These are phyloP conservation scores for Wickerhamiella musiphila DNA, from an alignment of 805 yeast genomes.

Conservation along the genomic window DNA sequence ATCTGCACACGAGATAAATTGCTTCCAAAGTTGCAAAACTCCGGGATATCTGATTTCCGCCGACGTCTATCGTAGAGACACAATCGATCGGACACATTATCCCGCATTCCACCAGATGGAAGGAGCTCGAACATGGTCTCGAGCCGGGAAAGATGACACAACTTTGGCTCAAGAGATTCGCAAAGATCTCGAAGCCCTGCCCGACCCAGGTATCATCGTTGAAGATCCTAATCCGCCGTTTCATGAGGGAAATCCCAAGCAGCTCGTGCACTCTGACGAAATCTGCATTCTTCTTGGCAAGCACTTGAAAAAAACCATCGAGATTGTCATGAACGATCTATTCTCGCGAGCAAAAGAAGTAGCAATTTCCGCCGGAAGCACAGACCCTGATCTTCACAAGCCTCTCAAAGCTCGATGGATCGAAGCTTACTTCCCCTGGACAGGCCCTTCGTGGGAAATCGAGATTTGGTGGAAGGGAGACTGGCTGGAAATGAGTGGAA, in stretches of 20 bases:
- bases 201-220: conserved; percentile 50
- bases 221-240: conserved; percentile 52
- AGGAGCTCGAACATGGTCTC: conserved; percentile 78
- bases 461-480: conserved; percentile 98
- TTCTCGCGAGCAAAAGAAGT: conserved; percentile 54
- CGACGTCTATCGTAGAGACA: conserved; percentile 91
- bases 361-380: conserved; percentile 42
- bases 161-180: conserved; percentile 30
- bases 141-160: conserved; percentile 24
- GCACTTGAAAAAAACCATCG: conserved; percentile 77
- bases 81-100: conserved; percentile 87
- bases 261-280: conserved; percentile 47
- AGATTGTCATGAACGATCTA: conserved; percentile 63
- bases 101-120: conserved; percentile 98
- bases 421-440: conserved; percentile 94
- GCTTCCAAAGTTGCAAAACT: conserved; percentile 46
- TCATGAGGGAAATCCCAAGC: conserved; percentile 58
- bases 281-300: conserved; percentile 54
- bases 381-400: conserved; percentile 42
- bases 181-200: conserved; percentile 45
- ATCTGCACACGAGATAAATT: conserved; percentile 87
- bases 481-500: conserved; percentile 95
- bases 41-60: conserved; percentile 90
- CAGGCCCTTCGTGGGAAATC: conserved; percentile 95
- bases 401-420: conserved; percentile 87